Base-by-base conservation (phyloP, 345 rosid genomes). In the Eucalyptus erythrocorys region DNA sequence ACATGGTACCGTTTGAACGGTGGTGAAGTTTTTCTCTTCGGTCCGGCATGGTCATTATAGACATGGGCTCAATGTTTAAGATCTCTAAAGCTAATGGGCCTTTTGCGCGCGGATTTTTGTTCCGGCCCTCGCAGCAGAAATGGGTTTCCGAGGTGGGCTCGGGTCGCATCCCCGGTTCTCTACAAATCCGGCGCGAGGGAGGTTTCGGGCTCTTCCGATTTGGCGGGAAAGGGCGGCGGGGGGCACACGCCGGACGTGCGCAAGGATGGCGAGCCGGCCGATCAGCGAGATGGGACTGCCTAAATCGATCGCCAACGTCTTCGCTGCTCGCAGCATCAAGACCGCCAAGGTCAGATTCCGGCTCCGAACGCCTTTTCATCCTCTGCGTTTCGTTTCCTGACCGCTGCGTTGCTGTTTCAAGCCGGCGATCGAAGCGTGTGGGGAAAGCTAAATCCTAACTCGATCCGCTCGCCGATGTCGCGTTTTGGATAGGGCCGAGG, bases 251-350 rank as follows among this genome's bases (percentile, higher is more conserved):
- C 57, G 34, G 27, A 87, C 42, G 64, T 10, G 85, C 47, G n/a
- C 16, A 79, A 37, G 45, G 47, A 95, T 94, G 97, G 96, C 98
- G 90, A 95, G 92, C 92, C 95, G 93, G 93, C 91, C 89, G 89
- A 94, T 97, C 92, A 89, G 92, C 57, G 97, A 95, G 88, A 93
- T 96, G 89, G 91, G 92, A 24, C 96, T 97, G 37, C 95, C 92
- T 50, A 92, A 59, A 87, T 92, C 92, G 80, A 93, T 94, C 57
- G 91, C 95, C 42, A 92, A 93, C 84, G 86, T 96, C 64, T 95
- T 97, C 94, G 89, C 97, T 37, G 99, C 98, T 61, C 95, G 96
- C 15, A 96, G 95, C 92, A 93, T 95, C 92, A 86, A 37, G 88
- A 95, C 95, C 21, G 95, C 97, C 87, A 95, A 96, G 97, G 98